Base-by-base conservation (phyloP, 179 eudicot genomes). In the Silene coronaria region DNA sequence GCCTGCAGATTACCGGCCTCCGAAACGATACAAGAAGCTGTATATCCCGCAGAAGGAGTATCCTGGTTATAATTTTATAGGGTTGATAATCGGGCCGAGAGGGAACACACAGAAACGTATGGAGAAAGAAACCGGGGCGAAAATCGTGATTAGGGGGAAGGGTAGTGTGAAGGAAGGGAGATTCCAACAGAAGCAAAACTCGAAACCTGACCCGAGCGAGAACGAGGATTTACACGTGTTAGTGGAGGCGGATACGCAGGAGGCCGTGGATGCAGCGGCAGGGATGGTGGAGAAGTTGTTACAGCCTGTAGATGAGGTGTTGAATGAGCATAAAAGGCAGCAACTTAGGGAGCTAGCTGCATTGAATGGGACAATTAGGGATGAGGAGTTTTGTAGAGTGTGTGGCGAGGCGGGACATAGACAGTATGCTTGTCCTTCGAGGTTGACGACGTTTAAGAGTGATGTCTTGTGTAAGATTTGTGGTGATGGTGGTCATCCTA, bases 41-140 rank as follows among this genome's bases (percentile, higher is more conserved):
- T 91, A 89, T 48, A 91, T 93, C 10, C 98, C 98, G 0, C 88
- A 91, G 90, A 91, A 91, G 80, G 96, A 93, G 74, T 93, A 76
- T 27, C 98, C 98, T 0, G 96, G 96, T 5, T 93, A 93, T 22
- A 93, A 93, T 81, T 93, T 93, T 28, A 91, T 93, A 28, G 98
- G 98, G 6, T 66, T 93, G 77, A 93, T 93, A 9, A 93, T 93
- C 71, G 98, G 98, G 21, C 98, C 98, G 0, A 88, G 98, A 32
- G 98, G 98, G 63, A 93, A 93, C 69, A 93, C 98, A 0, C 98
- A 93, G 85, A 93, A 93, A 78, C 84, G 96, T 59, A 91, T 93
- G 98, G 98, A 90, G 77, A 89, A 81, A 76, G 98, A 93, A 81
- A 93, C 96, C 0, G 97, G 98, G 62, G 97, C 98, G 0, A 93